Evolutionary conservation across 2,329 filamentous ascomycete species (phyloP).

Genomic region (Trichoderma afroharzianum): DNA sequence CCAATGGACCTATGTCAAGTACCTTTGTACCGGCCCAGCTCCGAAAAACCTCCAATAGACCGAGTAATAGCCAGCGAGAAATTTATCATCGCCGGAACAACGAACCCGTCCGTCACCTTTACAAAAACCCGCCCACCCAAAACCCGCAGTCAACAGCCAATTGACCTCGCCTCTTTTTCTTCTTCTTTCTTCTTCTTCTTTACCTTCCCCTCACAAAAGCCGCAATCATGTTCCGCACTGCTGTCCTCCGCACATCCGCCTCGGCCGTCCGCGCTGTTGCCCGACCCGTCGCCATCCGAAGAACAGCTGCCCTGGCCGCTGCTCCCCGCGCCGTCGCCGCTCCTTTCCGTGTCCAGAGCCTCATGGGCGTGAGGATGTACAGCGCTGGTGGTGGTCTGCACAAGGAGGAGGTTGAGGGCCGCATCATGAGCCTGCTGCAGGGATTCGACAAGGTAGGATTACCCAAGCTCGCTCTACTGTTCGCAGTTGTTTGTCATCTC

Average conservation of each 20-base stretch:
- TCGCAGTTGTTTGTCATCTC: slow-evolving; percentile 16
- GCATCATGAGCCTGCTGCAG: slow-evolving; percentile 88
- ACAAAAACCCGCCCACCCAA: slow-evolving; percentile 15
- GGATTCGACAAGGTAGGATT: slow-evolving; percentile 82
- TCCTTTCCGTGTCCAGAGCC: slow-evolving; percentile 48
- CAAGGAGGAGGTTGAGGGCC: slow-evolving; percentile 81
- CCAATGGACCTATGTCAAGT: neutral
- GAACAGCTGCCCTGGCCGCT: slow-evolving; percentile 54
- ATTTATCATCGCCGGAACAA: slow-evolving; percentile 40
- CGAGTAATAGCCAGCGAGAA: slow-evolving; percentile 38
- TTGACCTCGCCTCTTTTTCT: neutral
- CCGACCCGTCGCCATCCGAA: slow-evolving; percentile 52
- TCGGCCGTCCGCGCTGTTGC: slow-evolving; percentile 49
- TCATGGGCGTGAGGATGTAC: slow-evolving; percentile 77
- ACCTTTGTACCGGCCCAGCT: slow-evolving; percentile 21
- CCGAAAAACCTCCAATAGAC: slow-evolving; percentile 27
- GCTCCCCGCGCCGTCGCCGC: slow-evolving; percentile 46
- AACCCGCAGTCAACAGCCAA: slow-evolving; percentile 10
- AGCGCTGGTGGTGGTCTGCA: slow-evolving; percentile 74
- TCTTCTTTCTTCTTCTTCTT: neutral
- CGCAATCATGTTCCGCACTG: slow-evolving; percentile 77
- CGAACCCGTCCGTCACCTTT: neutral
- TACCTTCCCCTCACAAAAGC: neutral
- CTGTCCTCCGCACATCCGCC: slow-evolving; percentile 68
- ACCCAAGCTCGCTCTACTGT: neutral